Evolutionary conservation across 129 eudicot genomes (phyloP).

Genomic region (Dittrichia graveolens): DNA sequence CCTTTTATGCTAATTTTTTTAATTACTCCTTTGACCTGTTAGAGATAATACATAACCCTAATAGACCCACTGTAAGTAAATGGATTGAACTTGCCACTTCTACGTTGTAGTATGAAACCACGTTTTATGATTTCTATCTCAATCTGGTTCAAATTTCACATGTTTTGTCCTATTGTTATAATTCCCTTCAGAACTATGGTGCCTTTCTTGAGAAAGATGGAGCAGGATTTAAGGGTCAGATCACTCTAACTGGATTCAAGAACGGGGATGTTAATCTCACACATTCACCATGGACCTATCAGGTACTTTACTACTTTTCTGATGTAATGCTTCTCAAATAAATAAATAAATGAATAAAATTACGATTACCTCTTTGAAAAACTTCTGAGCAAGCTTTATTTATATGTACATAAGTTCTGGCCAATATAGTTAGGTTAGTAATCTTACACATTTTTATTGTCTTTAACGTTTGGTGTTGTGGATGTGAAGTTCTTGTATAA

Average conservation of each 20-base stretch:
- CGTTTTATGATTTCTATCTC: background rate
- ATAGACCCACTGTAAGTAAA: background rate
- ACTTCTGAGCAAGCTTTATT: background rate
- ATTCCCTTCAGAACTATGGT: slow-evolving; percentile 75
- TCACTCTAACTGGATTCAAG: slow-evolving; percentile 69
- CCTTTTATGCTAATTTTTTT: background rate
- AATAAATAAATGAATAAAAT: too few relatives aligned
- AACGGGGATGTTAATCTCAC: slow-evolving; percentile 73
- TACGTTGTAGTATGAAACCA: background rate
- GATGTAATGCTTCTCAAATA: slow-evolving; percentile 22
- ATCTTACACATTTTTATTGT: background rate
- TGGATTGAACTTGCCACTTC: background rate
- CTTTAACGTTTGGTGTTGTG: slow-evolving; percentile 8
- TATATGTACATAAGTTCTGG: background rate
- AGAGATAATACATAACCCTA: background rate
- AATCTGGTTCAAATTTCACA: background rate
- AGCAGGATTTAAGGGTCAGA: slow-evolving; percentile 85
- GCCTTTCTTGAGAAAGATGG: slow-evolving; percentile 94
- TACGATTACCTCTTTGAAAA: background rate
- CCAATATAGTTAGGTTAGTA: slow-evolving; percentile 3
- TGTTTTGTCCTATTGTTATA: slow-evolving; percentile 20
- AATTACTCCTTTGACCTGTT: background rate
- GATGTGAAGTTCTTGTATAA: slow-evolving; percentile 8
- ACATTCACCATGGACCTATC: slow-evolving; percentile 76
- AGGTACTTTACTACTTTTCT: slow-evolving; percentile 56